These are phyloP conservation scores for Serendipita sp. DNA, from an alignment of 768 basidiomycete species.

Conservation along the genomic window DNA sequence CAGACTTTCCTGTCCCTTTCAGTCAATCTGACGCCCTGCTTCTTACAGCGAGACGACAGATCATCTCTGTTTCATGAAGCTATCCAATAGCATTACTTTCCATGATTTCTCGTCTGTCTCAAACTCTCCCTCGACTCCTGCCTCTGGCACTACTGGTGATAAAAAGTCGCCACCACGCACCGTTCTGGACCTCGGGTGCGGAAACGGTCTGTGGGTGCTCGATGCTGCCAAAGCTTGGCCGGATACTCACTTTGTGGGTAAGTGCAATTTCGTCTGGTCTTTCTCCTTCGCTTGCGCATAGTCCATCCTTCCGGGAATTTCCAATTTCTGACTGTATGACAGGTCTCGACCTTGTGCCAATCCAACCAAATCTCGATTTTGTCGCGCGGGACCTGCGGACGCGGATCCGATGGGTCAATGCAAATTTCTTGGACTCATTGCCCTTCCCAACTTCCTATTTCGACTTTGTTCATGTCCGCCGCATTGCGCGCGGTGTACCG, in stretches of 20 bases:
- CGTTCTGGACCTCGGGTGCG: slow-evolving; percentile 60
- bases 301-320: no score
- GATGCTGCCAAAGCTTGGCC: slow-evolving; percentile 50
- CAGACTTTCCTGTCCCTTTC: slow-evolving; percentile 7
- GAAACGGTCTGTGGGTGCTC: slow-evolving; percentile 61
- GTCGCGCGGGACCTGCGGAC: slow-evolving; percentile 39
- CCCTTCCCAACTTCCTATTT: slow-evolving; percentile 61
- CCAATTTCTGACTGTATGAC: neutral
- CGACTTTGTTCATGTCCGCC: slow-evolving; percentile 58
- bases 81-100: slow-evolving; percentile 45
- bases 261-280: slow-evolving; percentile 12
- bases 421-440: slow-evolving; percentile 46
- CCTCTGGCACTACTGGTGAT: neutral
- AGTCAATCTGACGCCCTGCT: neutral
- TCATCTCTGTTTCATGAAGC: slow-evolving; percentile 35
- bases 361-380: slow-evolving; percentile 49
- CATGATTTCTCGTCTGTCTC: slow-evolving; percentile 41
- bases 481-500: slow-evolving; percentile 58
- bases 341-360: slow-evolving; percentile 58
- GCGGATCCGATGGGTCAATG: slow-evolving; percentile 56
- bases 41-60: slow-evolving; percentile 51
- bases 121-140: slow-evolving; percentile 33
- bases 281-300: no score
- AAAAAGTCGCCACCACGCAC: slow-evolving; percentile 5
- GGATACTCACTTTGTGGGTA: slow-evolving; percentile 51